phyloP scores from a whole-genome alignment of 495 filamentous ascomycete species.

The Elasticomyces elasticus region DNA sequence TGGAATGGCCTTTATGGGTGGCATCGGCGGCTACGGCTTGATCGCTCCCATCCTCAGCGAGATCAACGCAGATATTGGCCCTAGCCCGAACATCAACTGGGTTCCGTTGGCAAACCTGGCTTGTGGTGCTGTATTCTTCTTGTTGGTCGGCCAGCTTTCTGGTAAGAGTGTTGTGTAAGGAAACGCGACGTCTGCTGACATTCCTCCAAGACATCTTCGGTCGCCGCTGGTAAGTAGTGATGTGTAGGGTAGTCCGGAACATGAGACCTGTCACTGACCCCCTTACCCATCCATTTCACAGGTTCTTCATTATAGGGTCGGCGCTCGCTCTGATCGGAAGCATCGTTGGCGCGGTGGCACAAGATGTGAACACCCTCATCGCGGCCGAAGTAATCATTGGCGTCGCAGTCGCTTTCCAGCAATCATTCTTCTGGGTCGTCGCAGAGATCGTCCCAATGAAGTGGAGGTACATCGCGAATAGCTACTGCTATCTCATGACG shows the following conservation, averaged over 20 bases:
- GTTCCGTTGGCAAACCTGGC: slow-evolving; percentile 19
- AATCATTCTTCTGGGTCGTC: slow-evolving; percentile 16
- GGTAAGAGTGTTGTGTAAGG: neutral
- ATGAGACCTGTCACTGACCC: too few relatives aligned
- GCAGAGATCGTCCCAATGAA: slow-evolving; percentile 19
- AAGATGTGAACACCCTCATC: slow-evolving; percentile 23
- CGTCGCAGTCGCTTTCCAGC: slow-evolving; percentile 13
- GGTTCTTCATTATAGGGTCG: slow-evolving; percentile 22
- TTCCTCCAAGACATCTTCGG: slow-evolving; percentile 42
- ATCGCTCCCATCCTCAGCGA: slow-evolving; percentile 12
- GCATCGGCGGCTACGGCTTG: slow-evolving; percentile 10
- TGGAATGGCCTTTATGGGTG: slow-evolving; percentile 15
- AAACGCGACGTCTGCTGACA: too few relatives aligned
- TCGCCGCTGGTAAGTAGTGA: slow-evolving; percentile 36
- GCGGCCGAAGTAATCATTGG: slow-evolving; percentile 16
- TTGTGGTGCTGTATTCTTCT: slow-evolving; percentile 7
- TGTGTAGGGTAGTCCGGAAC: too few relatives aligned
- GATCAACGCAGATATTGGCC: slow-evolving; percentile 21
- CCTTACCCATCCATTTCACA: too few relatives aligned
- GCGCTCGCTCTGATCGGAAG: slow-evolving; percentile 21
- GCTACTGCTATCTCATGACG: neutral
- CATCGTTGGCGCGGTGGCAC: slow-evolving; percentile 25
- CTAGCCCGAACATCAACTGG: slow-evolving; percentile 20
- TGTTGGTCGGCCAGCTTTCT: slow-evolving; percentile 38
- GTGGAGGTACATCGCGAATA: slow-evolving; percentile 5